Percentiles rank a stretch among this genome's conserved stretches.
Evolutionary conservation across 768 basidiomycete species (phyloP).

Genomic region (Boletus patriciae): DNA sequence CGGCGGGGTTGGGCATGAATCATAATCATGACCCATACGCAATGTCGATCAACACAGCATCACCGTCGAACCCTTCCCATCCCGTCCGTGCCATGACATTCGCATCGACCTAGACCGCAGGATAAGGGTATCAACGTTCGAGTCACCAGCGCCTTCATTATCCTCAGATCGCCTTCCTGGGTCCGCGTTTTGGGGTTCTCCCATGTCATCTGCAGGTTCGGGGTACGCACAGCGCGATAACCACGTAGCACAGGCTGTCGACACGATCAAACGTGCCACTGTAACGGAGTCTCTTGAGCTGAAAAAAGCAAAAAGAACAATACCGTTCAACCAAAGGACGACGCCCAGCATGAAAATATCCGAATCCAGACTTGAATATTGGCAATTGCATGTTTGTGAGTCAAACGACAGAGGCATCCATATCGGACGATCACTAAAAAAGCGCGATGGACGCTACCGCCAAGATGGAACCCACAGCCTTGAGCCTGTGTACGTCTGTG

Average conservation of each 20-base stretch:
- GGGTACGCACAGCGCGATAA: neutral
- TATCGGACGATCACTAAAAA: constrained; percentile 17
- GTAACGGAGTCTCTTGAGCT: neutral
- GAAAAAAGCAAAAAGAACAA: constrained; percentile 3
- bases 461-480: neutral
- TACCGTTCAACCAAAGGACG: neutral
- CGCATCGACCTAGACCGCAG: neutral
- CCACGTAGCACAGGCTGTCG: neutral
- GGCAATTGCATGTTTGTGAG: constrained; percentile 3
- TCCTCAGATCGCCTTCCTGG: neutral
- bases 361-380: constrained; percentile 2
- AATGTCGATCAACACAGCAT: constrained; percentile 5
- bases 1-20: neutral
- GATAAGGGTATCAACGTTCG: neutral
- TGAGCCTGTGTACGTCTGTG: constrained; percentile 1
- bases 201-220: neutral
- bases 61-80: neutral
- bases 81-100: neutral
- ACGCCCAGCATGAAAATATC: neutral
- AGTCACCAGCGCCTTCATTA: neutral
- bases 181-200: neutral
- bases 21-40: neutral
- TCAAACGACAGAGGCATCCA: neutral
- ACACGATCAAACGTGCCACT: constrained; percentile 7
- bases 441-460: neutral